Evolutionary conservation across 352 stramenopile genomes (phyloP).

Genomic region (Aphanomyces invadans): DNA sequence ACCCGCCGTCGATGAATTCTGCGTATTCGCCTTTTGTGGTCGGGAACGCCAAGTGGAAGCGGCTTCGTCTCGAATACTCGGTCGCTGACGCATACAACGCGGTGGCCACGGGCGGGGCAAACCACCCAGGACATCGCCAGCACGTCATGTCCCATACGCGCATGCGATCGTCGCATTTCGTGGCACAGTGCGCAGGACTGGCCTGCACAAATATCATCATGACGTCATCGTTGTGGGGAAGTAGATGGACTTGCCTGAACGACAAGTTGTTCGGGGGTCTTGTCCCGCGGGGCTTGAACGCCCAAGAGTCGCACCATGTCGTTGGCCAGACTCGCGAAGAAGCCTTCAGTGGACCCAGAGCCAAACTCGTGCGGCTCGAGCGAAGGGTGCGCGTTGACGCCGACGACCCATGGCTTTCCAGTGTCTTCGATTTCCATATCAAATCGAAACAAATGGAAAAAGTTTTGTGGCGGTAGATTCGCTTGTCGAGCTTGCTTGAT

Average conservation of each 20-base stretch:
- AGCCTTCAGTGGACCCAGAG: conserved; percentile 50
- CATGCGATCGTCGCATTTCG: conserved; percentile 53
- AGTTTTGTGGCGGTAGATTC: conserved; percentile 41
- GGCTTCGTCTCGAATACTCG: conserved; percentile 62
- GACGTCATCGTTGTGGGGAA: conserved; percentile 37
- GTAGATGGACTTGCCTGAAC: neutral
- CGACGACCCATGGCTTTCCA: conserved; percentile 91
- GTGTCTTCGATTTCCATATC: conserved; percentile 93
- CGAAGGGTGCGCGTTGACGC: conserved; percentile 64
- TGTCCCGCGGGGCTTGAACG: conserved; percentile 41
- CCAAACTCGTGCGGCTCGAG: conserved; percentile 38
- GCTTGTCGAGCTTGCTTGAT: conserved; percentile 31
- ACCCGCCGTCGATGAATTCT: conserved; percentile 44
- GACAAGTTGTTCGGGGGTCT: conserved; percentile 28
- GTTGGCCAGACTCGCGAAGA: conserved; percentile 51
- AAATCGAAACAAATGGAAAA: conserved; percentile 93
- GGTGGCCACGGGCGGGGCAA: conserved; percentile 47
- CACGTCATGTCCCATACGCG: conserved; percentile 65
- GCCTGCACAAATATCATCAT: conserved; percentile 52
- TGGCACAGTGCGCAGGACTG: conserved; percentile 41
- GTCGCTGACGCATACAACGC: conserved; percentile 42
- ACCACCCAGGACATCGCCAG: conserved; percentile 74
- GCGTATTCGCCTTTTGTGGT: conserved; percentile 51
- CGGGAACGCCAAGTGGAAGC: conserved; percentile 61
- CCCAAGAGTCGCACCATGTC: conserved; percentile 63